phyloP scores from a whole-genome alignment of 192 early-diverging fungal genomes.

The Diversispora epigaea region DNA sequence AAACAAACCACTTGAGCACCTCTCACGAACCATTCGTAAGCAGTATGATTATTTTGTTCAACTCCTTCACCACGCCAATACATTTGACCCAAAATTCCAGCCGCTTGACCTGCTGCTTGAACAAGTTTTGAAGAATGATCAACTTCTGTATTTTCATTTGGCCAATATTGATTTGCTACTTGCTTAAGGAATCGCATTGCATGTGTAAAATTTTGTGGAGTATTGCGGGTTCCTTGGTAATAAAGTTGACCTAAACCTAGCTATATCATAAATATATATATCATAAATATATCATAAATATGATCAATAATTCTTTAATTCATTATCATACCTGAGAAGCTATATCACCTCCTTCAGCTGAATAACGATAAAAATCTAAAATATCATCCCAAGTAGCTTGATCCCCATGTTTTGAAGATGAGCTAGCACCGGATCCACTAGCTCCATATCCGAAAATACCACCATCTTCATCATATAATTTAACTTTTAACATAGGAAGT shows the following conservation, averaged over 20 bases:
- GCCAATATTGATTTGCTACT: conserved; percentile 45
- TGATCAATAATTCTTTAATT: background rate
- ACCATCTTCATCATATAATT: conserved; percentile 74
- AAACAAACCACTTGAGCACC: conserved; percentile 56
- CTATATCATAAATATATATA: conserved; percentile 35
- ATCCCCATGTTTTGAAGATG: conserved; percentile 41
- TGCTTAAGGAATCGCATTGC: conserved; percentile 61
- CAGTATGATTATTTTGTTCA: conserved; percentile 53
- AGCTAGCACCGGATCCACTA: conserved; percentile 43
- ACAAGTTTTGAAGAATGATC: conserved; percentile 32
- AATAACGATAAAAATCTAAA: conserved; percentile 70
- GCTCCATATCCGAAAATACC: conserved; percentile 88
- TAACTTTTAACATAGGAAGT: conserved; percentile 63
- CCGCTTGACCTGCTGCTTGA: conserved; percentile 64
- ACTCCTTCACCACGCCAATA: conserved; percentile 89
- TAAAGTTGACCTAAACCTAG: conserved; percentile 75
- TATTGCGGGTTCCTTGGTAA: conserved; percentile 69
- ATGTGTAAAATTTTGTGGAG: conserved; percentile 57
- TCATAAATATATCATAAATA: background rate
- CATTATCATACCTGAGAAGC: conserved; percentile 51
- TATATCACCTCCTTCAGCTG: conserved; percentile 63
- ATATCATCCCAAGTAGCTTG: conserved; percentile 69
- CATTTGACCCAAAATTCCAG: conserved; percentile 84
- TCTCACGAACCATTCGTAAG: conserved; percentile 72
- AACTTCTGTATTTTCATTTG: conserved; percentile 18